Percentiles rank a stretch among this genome's conserved stretches.
These are phyloP conservation scores for Fraxinus floribunda DNA, from an alignment of 305 asterid species.

Conservation along the genomic window DNA sequence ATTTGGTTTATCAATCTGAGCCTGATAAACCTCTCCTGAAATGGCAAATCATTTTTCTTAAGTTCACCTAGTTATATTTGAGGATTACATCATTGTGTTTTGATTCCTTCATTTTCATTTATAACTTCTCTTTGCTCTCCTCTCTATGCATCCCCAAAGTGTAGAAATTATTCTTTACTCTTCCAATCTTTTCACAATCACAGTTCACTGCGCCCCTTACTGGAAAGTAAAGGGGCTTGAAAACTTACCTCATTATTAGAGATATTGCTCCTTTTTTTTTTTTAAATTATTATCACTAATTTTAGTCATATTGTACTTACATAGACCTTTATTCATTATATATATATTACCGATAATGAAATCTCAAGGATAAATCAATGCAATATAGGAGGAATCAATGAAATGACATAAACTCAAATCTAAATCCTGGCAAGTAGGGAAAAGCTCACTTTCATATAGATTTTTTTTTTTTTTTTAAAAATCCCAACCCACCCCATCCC, in stretches of 20 bases:
- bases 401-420: not conserved
- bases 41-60: not conserved
- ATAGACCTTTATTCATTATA: not conserved
- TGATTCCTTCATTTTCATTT: not conserved
- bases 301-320: not conserved
- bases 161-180: not conserved
- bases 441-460: not conserved
- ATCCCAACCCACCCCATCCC: not conserved
- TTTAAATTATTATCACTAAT: not conserved
- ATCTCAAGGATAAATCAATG: not conserved
- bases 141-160: not conserved
- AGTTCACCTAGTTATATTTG: not conserved
- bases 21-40: too few relatives aligned
- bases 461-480: not conserved
- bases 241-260: not conserved
- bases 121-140: not conserved
- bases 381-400: not conserved
- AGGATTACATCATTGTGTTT: not conserved
- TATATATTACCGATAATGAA: not conserved
- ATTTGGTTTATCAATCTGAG: too few relatives aligned
- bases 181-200: not conserved
- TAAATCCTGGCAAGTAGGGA: not conserved
- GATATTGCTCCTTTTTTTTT: not conserved
- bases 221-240: not conserved
- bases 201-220: not conserved